phyloP scores from a whole-genome alignment of 1,139 yeast species.

The Geotrichum carabidarum region DNA sequence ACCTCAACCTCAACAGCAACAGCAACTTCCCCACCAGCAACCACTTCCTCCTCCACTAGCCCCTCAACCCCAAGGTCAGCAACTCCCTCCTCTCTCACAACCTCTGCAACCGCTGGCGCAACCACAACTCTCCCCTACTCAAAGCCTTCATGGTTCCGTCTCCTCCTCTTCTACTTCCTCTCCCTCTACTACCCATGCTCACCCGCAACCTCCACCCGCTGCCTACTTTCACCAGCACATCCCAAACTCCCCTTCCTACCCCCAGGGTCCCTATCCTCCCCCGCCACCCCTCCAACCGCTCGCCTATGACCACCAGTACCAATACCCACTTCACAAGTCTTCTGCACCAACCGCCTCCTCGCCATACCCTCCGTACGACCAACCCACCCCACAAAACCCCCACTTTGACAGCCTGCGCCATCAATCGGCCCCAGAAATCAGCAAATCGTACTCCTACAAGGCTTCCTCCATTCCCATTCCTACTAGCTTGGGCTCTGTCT shows the following conservation, averaged over 20 bases:
- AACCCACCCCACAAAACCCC: conserved; percentile 4
- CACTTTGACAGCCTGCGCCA: conserved; percentile 19
- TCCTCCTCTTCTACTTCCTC: conserved; percentile 14
- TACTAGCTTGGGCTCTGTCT: background rate
- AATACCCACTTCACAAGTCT: conserved; percentile 15
- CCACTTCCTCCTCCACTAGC: background rate
- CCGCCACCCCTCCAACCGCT: conserved; percentile 15
- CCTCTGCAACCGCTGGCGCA: conserved; percentile 7
- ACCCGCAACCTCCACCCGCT: conserved; percentile 16
- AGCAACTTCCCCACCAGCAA: conserved; percentile 9
- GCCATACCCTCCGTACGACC: conserved; percentile 3
- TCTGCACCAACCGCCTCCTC: conserved; percentile 16
- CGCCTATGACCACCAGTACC: conserved; percentile 9
- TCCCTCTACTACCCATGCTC: conserved; percentile 17
- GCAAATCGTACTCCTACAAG: conserved; percentile 15
- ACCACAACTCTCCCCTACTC: conserved; percentile 11
- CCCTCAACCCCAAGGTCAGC: conserved; percentile 19
- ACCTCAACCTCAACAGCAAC: conserved; percentile 5
- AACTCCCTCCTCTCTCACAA: conserved; percentile 8
- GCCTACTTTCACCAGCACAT: conserved; percentile 1
- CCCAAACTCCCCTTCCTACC: conserved; percentile 2
- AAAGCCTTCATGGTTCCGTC: conserved; percentile 5
- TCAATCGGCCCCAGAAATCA: conserved; percentile 26
- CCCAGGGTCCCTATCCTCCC: conserved; percentile 8
- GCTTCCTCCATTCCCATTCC: conserved; percentile 6